Evolutionary conservation across 805 yeast species (phyloP), one percentile per base, ranked within the genome.

Genomic region (Hanseniaspora guilliermondii): DNA sequence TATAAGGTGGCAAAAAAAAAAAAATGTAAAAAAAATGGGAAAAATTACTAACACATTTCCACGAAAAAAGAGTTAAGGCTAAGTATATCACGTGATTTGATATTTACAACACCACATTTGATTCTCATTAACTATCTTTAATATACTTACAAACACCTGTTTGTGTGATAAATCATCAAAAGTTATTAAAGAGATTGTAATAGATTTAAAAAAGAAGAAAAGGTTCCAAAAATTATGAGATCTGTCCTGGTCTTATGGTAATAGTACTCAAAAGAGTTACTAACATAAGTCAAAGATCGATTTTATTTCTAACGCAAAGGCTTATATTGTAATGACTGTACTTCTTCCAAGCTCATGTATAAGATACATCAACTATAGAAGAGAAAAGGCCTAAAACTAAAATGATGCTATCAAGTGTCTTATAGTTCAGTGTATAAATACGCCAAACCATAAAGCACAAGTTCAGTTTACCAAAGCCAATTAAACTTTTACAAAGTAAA

Each of bases 81-180:
- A 4, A 6, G 21, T n/a, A 6, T 4, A 12, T 24, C 27, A 24
- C 32, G 35, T 27, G 32, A 42, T n/a, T 42, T 21, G 45, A 2
- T 24, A n/a, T n/a, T n/a, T n/a, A 11, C 12, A 37, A 17, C n/a
- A 3, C 3, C 17, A 14, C 25, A 35, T 12, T 30, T 19, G 49
- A 32, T 48, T 58, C 21, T 60, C 8, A 56, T 59, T 6, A 57
- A 61, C 32, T 3, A 4, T 27, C 33, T 30, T 45, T 49, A 49
- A 39, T 49, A 3, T 19, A 22, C 24, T 21, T 17, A 25, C 54
- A 50, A 50, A 50, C 37, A 16, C 54, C 54, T 50, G 37, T 50
- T 50, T 50, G 54, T 25, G 17, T 32, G 37, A 17, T 19, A n/a
- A n/a, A 22, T 12, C 30, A 40, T 14, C 44, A 40, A 25, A 35